Base-by-base conservation (phyloP, 1,139 yeast genomes). In the Dujonia santamariae region DNA sequence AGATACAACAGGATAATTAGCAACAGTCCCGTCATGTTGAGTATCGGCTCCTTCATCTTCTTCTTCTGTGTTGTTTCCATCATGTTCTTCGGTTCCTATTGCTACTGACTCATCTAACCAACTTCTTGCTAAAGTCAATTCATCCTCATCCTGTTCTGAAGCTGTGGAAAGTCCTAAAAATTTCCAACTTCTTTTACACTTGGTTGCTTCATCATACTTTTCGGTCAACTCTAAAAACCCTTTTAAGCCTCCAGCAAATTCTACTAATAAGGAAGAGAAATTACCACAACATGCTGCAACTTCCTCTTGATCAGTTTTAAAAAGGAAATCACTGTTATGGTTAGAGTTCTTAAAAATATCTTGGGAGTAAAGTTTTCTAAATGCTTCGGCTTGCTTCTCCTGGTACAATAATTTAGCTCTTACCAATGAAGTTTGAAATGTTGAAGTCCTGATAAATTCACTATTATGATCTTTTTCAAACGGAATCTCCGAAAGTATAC, bases 271-370 rank as follows among this genome's bases (percentile, higher is more conserved):
- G 24, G 80, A 75, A 0, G 88, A 72, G 51, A 85, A 85, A 50
- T 85, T 84, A 2, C 92, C 94, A 61, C 94, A 85, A 37, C 86
- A 77, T 0, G 95, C 95, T 1, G 92, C 85, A 4, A 84, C 83
- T 44, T 83, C 92, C 53, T 85, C 95, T 44, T 81, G 83, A 40
- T 80, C 82, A 1, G 85, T 75, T 39, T 72, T 69, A 32, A 68
- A 65, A n/a, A 62, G 56, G 31, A 63, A 50, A 32, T 56, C 50
- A 28, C 63, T 67, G 0, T 67, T 48, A 20, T 56, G 61, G 11
- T 50, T 41, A 4, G 46, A 36, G 19, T 47, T 37, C 23, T 64
- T 60, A 56, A 81, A 81, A 5, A 77, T 60, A 3, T 72, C 75
- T 45, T 80, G 86, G 6, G 65, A 57, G 50, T 85, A 85, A 7